A percentile compares a stretch with the other conserved stretches of the same genome.
These are phyloP conservation scores for Leccinum subtestaceum DNA, from an alignment of 768 basidiomycete species.

Conservation along the genomic window DNA sequence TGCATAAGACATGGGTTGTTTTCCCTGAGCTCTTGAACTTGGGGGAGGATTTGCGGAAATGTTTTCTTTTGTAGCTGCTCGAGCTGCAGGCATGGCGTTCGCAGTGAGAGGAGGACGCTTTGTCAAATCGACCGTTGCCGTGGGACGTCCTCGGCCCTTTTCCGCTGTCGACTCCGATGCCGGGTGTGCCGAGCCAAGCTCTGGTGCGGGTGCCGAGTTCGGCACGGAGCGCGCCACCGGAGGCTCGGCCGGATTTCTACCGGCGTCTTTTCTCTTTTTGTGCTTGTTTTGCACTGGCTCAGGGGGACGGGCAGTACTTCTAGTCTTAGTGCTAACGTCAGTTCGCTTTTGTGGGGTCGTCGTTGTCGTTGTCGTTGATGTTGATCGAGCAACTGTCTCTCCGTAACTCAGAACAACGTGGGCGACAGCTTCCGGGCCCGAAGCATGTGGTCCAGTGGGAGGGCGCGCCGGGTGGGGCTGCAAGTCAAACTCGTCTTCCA, in stretches of 20 bases:
- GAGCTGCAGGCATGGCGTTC: slow-evolving; percentile 44
- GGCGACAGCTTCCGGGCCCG: slow-evolving; percentile 31
- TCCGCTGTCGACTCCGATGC: slow-evolving; percentile 35
- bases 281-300: slow-evolving; percentile 34
- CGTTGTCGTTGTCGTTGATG: slow-evolving; percentile 2
- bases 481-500: slow-evolving; percentile 31
- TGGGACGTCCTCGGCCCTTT: slow-evolving; percentile 32
- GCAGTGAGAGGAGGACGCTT: slow-evolving; percentile 39
- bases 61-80: slow-evolving; percentile 40
- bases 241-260: slow-evolving; percentile 20
- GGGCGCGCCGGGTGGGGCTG: slow-evolving; percentile 25
- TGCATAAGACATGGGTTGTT: slow-evolving; percentile 84
- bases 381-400: slow-evolving; percentile 24
- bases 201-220: slow-evolving; percentile 23
- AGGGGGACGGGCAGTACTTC: slow-evolving; percentile 21
- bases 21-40: slow-evolving; percentile 83
- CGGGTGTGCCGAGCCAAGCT: slow-evolving; percentile 25
- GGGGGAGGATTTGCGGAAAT: slow-evolving; percentile 46
- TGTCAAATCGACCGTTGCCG: slow-evolving; percentile 34
- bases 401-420: slow-evolving; percentile 43
- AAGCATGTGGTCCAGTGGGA: slow-evolving; percentile 11
- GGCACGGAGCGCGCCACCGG: slow-evolving; percentile 29
- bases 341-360: slow-evolving; percentile 7
- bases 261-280: slow-evolving; percentile 44
- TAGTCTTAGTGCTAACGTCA: slow-evolving; percentile 31